Percentiles rank a stretch among this genome's conserved stretches.
Evolutionary conservation across 2,329 filamentous ascomycete species (phyloP).

Genomic region (Colletotrichum sp.): DNA sequence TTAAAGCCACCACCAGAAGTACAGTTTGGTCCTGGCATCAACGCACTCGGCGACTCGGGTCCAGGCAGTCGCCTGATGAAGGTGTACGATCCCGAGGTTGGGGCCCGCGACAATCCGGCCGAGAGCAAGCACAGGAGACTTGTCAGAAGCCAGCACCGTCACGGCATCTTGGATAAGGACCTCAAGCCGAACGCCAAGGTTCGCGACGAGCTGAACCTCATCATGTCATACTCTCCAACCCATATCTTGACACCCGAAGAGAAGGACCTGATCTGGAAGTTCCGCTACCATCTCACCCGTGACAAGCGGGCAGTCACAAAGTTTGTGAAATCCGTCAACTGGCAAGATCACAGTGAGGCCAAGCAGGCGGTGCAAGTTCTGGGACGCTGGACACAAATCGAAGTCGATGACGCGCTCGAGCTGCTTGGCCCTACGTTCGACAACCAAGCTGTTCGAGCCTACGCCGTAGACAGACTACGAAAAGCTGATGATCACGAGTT

Average conservation of each 20-base stretch:
- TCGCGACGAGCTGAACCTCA: conserved; percentile 88
- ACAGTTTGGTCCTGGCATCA: conserved; percentile 88
- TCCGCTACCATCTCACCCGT: conserved; percentile 89
- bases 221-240: conserved; percentile 92
- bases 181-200: conserved; percentile 96
- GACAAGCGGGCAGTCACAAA: conserved; percentile 95
- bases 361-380: conserved; percentile 90
- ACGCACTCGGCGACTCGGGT: conserved; percentile 62
- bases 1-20: conserved; percentile 86
- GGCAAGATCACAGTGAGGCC: conserved; percentile 84
- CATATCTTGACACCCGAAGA: conserved; percentile 88
- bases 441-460: conserved; percentile 85
- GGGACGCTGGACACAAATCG: conserved; percentile 93
- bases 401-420: conserved; percentile 95
- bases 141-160: conserved; percentile 87
- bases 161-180: conserved; percentile 93
- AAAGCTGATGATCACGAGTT: conserved; percentile 94
- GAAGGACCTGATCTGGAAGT: conserved; percentile 97
- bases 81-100: conserved; percentile 93
- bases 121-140: conserved; percentile 93
- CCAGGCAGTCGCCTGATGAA: conserved; percentile 71
- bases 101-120: conserved; percentile 87
- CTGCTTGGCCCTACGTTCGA: conserved; percentile 91
- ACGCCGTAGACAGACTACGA: conserved; percentile 88
- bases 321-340: conserved; percentile 97